Conservation (phyloP, 2,329 filamentous ascomycete genomes). For the Blastomyces parvus region DNA sequence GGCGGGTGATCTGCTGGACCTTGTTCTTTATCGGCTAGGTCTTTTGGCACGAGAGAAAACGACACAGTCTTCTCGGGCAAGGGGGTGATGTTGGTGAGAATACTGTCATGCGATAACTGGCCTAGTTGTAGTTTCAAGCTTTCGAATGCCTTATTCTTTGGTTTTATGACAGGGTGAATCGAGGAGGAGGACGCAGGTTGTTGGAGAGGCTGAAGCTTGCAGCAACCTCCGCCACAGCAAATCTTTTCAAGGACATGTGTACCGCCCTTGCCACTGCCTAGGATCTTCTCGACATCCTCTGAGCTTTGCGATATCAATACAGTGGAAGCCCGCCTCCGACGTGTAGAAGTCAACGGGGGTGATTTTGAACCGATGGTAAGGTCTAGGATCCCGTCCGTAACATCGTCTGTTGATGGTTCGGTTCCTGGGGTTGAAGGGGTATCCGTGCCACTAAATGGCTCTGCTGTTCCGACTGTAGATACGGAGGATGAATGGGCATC, state of each 20-base stretch:
- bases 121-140: conserved; percentile 69
- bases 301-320: conserved; percentile 48
- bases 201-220: conserved; percentile 48
- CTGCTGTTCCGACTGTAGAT: conserved; percentile 24
- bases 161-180: conserved; percentile 45
- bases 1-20: conserved; percentile 58
- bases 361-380: conserved; percentile 14
- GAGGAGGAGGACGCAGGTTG: conserved; percentile 32
- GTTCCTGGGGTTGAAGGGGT: conserved; percentile 34
- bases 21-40: conserved; percentile 25
- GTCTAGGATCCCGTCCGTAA: conserved; percentile 22
- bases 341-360: conserved; percentile 16
- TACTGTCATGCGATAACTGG: conserved; percentile 59
- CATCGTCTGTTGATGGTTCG: conserved; percentile 29
- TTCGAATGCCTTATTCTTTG: conserved; percentile 76
- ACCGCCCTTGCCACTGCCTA: conserved; percentile 46
- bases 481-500: conserved; percentile 25
- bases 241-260: conserved; percentile 54
- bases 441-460: conserved; percentile 25
- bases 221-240: conserved; percentile 57
- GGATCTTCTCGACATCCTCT: conserved; percentile 48
- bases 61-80: conserved; percentile 68
- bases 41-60: conserved; percentile 40
- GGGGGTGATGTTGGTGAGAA: conserved; percentile 60
- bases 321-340: conserved; percentile 37